phyloP scores from a whole-genome alignment of 371 early-diverging fungal genomes.

The Haplosporangium sp. region DNA sequence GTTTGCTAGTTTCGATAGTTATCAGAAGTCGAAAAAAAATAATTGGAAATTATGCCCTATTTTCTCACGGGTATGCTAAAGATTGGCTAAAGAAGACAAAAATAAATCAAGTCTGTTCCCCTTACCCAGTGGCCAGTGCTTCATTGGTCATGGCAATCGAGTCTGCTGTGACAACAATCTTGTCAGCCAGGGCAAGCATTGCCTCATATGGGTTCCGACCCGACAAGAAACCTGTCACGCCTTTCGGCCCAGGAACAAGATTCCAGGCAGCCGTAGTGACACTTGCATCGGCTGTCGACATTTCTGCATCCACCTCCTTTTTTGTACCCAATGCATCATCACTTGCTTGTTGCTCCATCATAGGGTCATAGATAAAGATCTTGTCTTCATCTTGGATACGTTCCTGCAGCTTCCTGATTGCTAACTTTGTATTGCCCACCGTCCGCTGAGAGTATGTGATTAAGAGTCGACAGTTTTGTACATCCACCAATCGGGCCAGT shows the following conservation, averaged over 20 bases:
- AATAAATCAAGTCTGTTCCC: not conserved
- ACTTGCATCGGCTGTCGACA: too few species aligned
- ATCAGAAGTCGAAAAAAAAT: constrained; percentile 2
- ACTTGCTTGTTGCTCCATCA: not conserved
- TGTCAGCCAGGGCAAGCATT: constrained; percentile 50
- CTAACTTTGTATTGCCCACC: constrained; percentile 22
- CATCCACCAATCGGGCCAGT: constrained; percentile 27
- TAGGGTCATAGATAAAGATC: constrained; percentile 44
- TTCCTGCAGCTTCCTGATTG: constrained; percentile 8
- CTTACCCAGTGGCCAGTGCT: constrained; percentile 48
- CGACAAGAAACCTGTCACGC: constrained; percentile 10
- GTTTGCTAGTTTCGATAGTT: constrained; percentile 23
- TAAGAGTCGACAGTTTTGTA: constrained; percentile 38
- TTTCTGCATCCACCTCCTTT: not conserved
- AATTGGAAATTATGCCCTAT: not conserved
- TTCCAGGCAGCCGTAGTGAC: constrained; percentile 1
- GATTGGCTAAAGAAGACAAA: not conserved
- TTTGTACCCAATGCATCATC: not conserved
- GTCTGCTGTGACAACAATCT: constrained; percentile 50
- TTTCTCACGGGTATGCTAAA: not conserved
- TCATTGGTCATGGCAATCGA: constrained; percentile 53
- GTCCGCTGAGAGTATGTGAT: constrained; percentile 43
- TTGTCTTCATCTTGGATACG: constrained; percentile 24
- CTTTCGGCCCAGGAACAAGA: constrained; percentile 16
- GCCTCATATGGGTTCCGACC: constrained; percentile 38